Evolutionary conservation across 192 early-diverging fungal species (phyloP), one percentile per base, ranked within the genome.

Genomic region (Coemansia sp.): DNA sequence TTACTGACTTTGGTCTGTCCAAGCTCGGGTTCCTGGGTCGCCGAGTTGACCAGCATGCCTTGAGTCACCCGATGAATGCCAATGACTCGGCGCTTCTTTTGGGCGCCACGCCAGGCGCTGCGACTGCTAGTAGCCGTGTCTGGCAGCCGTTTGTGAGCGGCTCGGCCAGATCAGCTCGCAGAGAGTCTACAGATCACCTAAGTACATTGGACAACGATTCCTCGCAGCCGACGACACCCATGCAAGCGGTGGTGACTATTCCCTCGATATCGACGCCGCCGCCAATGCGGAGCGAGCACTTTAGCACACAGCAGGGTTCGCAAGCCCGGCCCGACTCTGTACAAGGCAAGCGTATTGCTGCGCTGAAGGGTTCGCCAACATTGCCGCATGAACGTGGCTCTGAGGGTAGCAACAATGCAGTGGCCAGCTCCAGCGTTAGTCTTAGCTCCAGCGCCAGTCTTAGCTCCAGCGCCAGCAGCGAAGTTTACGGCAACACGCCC

Each of bases 1-100:
- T 96, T 32, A 94, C 93, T 10, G 95, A 97, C 70, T 97, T 97
- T 93, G 95, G 95, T 4, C 84, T 97, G 23, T 77, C 75, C 9
- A 77, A 72, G 48, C 72, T 82, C 1, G 80, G 80, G 1, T 82
- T 77, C 65, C 68, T 81, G 23, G 79, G 74, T n/a, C 74, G 79
- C 2, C 70, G 79, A 10, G 79, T 81, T 7, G 74, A 75, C 31
- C 79, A 81, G 64, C 71, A 76, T 38, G 38, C 67, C 15, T 15
- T 70, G 15, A 51, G 50, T 27, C 62, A 68, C 23, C 31, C 59
- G 7, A 15, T 60, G 38, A 39, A 19, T 15, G 42, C 66, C 39
- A 36, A 1, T n/a, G 44, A 32, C 42, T 61, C 59, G 34, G 59
- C 59, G 7, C 59, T 39, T 39, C 32, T 36, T 1, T 19, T 25